Base-by-base conservation (phyloP, 345 rosid genomes). In the Anastatica hierochuntica region DNA sequence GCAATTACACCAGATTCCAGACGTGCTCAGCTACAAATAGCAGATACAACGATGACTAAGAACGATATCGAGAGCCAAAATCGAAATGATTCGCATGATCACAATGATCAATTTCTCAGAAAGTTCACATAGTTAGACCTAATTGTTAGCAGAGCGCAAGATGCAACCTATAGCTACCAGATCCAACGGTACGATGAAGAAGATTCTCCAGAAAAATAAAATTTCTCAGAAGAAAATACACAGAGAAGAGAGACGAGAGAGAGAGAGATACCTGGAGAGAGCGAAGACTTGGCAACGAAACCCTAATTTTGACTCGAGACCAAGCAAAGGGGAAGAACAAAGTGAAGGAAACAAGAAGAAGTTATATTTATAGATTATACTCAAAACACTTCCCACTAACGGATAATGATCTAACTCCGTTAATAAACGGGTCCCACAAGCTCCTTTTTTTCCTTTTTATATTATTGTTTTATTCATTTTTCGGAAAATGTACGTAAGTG, bases 301-400 rank as follows among this genome's bases (percentile, higher is more conserved):
- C 66, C 61, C 66, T 53, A 29, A 29, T 6, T 29, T 29, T 29
- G 33, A 29, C 33, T 29, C 33, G 8, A 6, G 33, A 29, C 9
- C n/a, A 5, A 29, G 8, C 48, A 34, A 29, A 37, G 36, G 8
- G 6, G 30, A 30, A 7, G 50, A 37, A 42, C 42, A 52, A 53
- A 52, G 53, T 36, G 33, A 29, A 7, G 33, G 61, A 46, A 43
- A 29, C 45, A 42, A 26, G 7, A 20, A 36, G 60, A 35, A 24
- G 47, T 14, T 8, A 58, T 51, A 67, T 70, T 53, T 51, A 74
- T 59, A 74, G 57, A 67, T 49, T 29, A 38, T 47, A 67, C 71
- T 51, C 49, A 10, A 44, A n/a, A n/a, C 55, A 59, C 66, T 29
- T 60, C 38, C 50, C 53, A 52, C 31, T 59, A 49, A 57, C 64